A percentile compares a stretch with the other conserved stretches of the same genome.
Conservation (phyloP, 2,329 filamentous ascomycete genomes). For the Beauveria sp. region DNA sequence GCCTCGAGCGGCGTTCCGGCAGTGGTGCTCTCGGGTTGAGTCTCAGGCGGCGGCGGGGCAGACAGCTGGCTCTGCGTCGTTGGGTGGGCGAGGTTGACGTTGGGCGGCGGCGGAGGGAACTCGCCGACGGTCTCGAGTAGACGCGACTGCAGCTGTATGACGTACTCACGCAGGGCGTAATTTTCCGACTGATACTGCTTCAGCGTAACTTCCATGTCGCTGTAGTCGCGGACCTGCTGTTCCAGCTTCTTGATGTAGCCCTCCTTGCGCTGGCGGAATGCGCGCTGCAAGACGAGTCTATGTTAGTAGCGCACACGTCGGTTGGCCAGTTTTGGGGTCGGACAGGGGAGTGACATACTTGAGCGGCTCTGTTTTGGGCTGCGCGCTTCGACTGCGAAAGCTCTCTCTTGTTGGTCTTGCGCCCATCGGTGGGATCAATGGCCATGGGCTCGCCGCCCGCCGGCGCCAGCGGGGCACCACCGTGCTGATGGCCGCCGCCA, state of each 20-base stretch:
- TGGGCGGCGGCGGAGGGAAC: conserved; percentile 73
- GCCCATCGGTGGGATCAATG: conserved; percentile 16
- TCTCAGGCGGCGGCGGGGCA: not conserved
- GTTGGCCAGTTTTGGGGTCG: not conserved
- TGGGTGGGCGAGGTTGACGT: conserved; percentile 43
- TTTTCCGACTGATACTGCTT: conserved; percentile 84
- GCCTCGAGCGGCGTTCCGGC: conserved; percentile 36
- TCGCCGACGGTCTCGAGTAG: conserved; percentile 79
- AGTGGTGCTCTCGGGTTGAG: conserved; percentile 18
- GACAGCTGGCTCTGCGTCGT: conserved; percentile 18
- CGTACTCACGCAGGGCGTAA: conserved; percentile 84
- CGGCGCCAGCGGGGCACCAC: conserved; percentile 19
- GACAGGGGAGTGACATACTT: conserved; percentile 54
- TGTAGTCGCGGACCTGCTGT: conserved; percentile 78
- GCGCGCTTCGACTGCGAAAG: conserved; percentile 93
- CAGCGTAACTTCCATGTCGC: conserved; percentile 65
- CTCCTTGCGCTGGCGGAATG: conserved; percentile 95
- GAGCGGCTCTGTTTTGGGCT: conserved; percentile 91
- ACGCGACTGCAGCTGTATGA: conserved; percentile 80
- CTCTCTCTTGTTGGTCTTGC: conserved; percentile 72
- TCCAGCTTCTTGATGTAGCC: conserved; percentile 97
- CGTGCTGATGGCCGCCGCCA: conserved; percentile 12
- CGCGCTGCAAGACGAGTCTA: conserved; percentile 53
- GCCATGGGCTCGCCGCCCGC: conserved; percentile 13
- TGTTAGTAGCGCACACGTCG: not conserved